Evolutionary conservation across 164 flowering plant species (phyloP).

Genomic region (Stephania japonica): DNA sequence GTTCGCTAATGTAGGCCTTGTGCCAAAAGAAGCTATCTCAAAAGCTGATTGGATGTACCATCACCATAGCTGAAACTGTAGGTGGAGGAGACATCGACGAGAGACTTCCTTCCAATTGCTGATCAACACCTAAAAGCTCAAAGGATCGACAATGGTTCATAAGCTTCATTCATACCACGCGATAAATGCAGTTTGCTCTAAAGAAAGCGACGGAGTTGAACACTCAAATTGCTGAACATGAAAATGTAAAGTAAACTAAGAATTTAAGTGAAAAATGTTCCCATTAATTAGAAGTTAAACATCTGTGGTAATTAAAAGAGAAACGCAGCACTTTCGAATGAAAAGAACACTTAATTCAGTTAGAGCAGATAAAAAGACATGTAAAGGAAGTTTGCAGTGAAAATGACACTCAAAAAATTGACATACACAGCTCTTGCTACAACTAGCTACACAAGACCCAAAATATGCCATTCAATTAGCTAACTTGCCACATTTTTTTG

Average conservation of each 20-base stretch:
- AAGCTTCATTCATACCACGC: neutral
- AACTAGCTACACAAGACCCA: neutral
- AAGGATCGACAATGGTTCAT: neutral
- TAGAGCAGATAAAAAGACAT: neutral
- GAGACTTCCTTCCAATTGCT: neutral
- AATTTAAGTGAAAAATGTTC: neutral
- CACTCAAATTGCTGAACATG: neutral
- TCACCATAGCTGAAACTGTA: neutral
- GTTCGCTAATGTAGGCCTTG: neutral
- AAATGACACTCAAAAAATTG: neutral
- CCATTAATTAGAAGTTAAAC: neutral
- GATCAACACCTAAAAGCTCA: neutral
- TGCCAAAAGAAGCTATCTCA: neutral
- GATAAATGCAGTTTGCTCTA: neutral
- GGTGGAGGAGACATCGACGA: neutral
- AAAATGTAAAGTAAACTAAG: neutral
- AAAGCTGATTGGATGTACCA: neutral
- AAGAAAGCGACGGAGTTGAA: neutral
- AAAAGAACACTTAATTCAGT: neutral
- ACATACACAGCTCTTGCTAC: too few species aligned
- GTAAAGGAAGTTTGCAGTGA: neutral
- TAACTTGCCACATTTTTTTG: slow-evolving; percentile 2
- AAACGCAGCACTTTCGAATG: neutral
- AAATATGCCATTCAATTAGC: neutral
- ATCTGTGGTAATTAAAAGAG: neutral